Conservation (phyloP, 768 basidiomycete genomes). For the Lanmaoa rubissima region DNA sequence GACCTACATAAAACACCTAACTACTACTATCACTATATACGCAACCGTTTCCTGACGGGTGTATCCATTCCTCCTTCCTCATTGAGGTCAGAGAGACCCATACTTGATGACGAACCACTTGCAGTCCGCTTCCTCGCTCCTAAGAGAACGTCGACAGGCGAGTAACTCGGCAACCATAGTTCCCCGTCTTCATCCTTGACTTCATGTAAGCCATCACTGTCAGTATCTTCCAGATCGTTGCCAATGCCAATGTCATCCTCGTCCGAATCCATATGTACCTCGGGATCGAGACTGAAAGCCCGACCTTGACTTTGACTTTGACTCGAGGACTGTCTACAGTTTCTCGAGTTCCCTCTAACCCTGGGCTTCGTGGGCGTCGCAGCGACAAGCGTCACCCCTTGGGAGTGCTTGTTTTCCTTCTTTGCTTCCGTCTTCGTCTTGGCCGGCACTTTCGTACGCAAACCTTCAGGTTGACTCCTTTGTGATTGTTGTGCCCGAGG, state of each 20-base stretch:
- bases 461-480: slow-evolving; percentile 11
- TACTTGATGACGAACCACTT: slow-evolving; percentile 28
- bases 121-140: slow-evolving; percentile 24
- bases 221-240: neutral
- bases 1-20: neutral
- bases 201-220: slow-evolving; percentile 1
- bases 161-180: slow-evolving; percentile 39
- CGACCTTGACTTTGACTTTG: slow-evolving; percentile 13
- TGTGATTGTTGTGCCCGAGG: slow-evolving; percentile 30
- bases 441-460: slow-evolving; percentile 14
- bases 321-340: slow-evolving; percentile 1
- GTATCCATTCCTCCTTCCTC: slow-evolving; percentile 15
- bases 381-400: slow-evolving; percentile 43
- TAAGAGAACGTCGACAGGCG: slow-evolving; percentile 40
- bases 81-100: slow-evolving; percentile 16
- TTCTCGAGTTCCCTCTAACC: slow-evolving; percentile 7
- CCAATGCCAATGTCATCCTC: neutral
- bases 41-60: slow-evolving; percentile 28
- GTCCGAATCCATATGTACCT: neutral
- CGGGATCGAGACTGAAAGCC: slow-evolving; percentile 3
- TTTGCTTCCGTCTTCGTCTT: slow-evolving; percentile 11
- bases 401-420: slow-evolving; percentile 3
- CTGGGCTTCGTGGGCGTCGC: slow-evolving; percentile 52
- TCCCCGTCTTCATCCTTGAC: slow-evolving; percentile 36
- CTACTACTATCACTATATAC: slow-evolving; percentile 4